A percentile compares a stretch with the other conserved stretches of the same genome.
These are phyloP conservation scores for Botrytis squamosa DNA, from an alignment of 2,329 filamentous ascomycete species.

Conservation along the genomic window DNA sequence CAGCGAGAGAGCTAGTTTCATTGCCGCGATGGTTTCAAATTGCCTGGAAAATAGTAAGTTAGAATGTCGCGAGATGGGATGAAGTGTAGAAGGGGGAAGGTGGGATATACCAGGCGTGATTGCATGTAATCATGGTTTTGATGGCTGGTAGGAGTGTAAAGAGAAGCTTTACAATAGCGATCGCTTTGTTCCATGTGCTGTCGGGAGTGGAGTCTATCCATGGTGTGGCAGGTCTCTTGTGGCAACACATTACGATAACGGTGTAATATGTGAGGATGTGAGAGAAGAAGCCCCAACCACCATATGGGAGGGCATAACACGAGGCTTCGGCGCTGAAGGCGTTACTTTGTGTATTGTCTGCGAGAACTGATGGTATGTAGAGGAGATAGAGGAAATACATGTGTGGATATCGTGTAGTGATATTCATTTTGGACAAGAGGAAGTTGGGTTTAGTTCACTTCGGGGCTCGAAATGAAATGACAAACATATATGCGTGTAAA, in stretches of 20 bases:
- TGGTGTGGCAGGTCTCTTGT: background rate
- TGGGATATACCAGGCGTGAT: background rate
- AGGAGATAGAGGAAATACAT: background rate
- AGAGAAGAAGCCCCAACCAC: background rate
- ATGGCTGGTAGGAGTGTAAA: background rate
- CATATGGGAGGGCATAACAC: background rate
- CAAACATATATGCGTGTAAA: background rate
- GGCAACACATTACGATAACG: background rate
- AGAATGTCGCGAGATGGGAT: background rate
- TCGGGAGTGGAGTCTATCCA: background rate
- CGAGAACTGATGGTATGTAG: background rate
- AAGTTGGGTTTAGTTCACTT: background rate
- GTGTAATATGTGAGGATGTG: background rate
- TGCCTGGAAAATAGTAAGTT: background rate
- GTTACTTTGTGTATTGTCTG: background rate
- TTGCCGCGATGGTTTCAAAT: background rate
- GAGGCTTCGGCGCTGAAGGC: background rate
- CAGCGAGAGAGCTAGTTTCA: background rate
- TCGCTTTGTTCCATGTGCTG: background rate
- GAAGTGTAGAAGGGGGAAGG: background rate
- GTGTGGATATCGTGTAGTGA: background rate
- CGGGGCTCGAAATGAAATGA: background rate
- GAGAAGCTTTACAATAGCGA: background rate
- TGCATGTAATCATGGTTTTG: background rate
- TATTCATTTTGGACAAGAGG: background rate